These are phyloP conservation scores for Ascochyta koolunga DNA, from an alignment of 2,329 filamentous ascomycete genomes.

Conservation along the genomic window DNA sequence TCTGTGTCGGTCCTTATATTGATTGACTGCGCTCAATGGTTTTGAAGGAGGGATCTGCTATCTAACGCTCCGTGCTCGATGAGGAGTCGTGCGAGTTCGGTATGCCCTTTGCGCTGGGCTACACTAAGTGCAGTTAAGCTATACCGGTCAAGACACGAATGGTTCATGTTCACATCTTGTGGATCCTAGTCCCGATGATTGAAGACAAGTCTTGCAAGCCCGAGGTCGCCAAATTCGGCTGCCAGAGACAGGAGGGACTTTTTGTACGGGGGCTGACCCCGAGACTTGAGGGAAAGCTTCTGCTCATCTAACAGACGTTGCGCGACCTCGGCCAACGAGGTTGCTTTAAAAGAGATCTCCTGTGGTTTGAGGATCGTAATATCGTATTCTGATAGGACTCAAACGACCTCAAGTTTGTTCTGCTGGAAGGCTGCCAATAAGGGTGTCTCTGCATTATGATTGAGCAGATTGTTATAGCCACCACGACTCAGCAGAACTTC, in stretches of 20 bases:
- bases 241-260: background rate
- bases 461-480: background rate
- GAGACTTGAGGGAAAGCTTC: background rate
- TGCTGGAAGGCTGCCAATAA: background rate
- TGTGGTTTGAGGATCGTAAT: background rate
- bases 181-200: background rate
- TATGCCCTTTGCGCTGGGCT: background rate
- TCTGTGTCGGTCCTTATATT: background rate
- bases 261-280: background rate
- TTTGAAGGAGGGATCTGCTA: background rate
- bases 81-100: background rate
- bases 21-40: background rate
- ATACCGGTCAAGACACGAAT: background rate
- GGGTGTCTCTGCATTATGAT: background rate
- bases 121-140: background rate
- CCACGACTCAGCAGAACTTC: background rate
- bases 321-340: background rate
- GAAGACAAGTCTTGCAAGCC: background rate
- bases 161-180: background rate
- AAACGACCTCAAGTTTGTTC: background rate
- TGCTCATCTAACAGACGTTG: background rate
- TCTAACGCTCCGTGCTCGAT: background rate
- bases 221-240: background rate
- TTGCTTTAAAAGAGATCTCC: background rate
- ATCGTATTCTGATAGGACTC: background rate